Evolutionary conservation across 2,329 filamentous ascomycete genomes (phyloP), one percentile per base, ranked within the genome.

Genomic region (Neurospora crassa): DNA sequence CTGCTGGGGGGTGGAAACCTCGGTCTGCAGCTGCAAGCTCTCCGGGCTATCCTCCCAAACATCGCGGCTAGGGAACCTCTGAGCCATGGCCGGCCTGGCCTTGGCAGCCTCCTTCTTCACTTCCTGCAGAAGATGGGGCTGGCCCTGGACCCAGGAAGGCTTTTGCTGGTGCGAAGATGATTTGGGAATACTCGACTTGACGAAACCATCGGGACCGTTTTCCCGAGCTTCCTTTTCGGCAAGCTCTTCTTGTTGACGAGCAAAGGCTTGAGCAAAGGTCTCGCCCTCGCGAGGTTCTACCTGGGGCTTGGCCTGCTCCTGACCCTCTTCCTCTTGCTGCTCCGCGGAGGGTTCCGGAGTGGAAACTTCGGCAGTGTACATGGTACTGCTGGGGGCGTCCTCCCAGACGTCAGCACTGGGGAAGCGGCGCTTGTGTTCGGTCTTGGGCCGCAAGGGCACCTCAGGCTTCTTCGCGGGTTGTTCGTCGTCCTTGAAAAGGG

Each of bases 381-480:
- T 90, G 69, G 93, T 85, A 81, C 94, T 97, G 78, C 90, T 91
- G 4, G 96, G 96, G 0, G 93, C 91, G 79, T 99, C 96, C 82
- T 99, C 96, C 96, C 96, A 99, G 53, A 98, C 89, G 79, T 99
- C 96, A 79, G 94, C 92, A 80, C 94, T 97, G 1, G 96, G 96
- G 81, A 99, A 99, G 73, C 87, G 81, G 72, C 91, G 91, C 74
- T 89, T 88, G 73, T 86, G 83, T 74, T 88, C 85, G 70, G 83
- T 83, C 71, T 85, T 85, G 69, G 84, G 82, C 34, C 79, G 78
- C 59, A 79, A 78, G 67, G 78, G 70, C 47, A 82, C 77, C 10
- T 79, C 77, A 20, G 82, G 79, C 70, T 82, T 79, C 71, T 82
- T 80, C 20, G 76, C 75, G 24, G 79, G 75, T 37, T 85, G 82